Percentiles rank a stretch among this genome's conserved stretches.
Conservation (phyloP, 1,284 basidiomycete species). For the Fomitopsis betulina region DNA sequence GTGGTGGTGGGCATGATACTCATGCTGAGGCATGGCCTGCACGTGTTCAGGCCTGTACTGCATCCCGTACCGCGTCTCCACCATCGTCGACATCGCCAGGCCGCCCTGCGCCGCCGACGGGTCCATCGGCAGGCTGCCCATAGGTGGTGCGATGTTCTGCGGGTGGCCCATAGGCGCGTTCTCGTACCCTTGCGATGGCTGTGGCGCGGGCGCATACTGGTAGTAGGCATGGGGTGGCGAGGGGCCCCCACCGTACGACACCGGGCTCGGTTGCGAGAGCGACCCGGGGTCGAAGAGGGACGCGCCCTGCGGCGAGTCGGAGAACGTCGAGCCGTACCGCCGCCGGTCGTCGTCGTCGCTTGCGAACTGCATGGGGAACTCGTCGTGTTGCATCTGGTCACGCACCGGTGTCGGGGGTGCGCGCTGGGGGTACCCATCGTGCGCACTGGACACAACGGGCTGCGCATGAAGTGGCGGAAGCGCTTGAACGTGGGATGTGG, state of each 20-base stretch:
- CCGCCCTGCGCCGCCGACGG: not conserved
- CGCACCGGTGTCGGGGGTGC: constrained; percentile 6
- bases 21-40: not conserved
- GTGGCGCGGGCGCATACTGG: constrained; percentile 14
- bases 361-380: constrained; percentile 20
- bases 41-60: not conserved
- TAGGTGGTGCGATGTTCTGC: constrained; percentile 8
- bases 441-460: constrained; percentile 6
- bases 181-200: constrained; percentile 11
- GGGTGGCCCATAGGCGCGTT: constrained; percentile 4
- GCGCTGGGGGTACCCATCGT: constrained; percentile 11
- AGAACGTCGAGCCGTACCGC: constrained; percentile 16
- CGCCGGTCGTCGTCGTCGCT: constrained; percentile 16
- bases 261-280: constrained; percentile 12
- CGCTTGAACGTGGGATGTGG: constrained; percentile 3
- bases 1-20: not conserved
- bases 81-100: not conserved
- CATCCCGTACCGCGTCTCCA: not conserved
- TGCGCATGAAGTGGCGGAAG: not conserved
- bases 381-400: constrained; percentile 12
- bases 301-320: constrained; percentile 16
- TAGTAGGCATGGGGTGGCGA: constrained; percentile 14
- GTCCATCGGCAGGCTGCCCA: constrained; percentile 10
- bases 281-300: constrained; percentile 16
- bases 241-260: constrained; percentile 13